phyloP scores from a whole-genome alignment of 2,329 filamentous ascomycete species.

The Ustulina deusta region DNA sequence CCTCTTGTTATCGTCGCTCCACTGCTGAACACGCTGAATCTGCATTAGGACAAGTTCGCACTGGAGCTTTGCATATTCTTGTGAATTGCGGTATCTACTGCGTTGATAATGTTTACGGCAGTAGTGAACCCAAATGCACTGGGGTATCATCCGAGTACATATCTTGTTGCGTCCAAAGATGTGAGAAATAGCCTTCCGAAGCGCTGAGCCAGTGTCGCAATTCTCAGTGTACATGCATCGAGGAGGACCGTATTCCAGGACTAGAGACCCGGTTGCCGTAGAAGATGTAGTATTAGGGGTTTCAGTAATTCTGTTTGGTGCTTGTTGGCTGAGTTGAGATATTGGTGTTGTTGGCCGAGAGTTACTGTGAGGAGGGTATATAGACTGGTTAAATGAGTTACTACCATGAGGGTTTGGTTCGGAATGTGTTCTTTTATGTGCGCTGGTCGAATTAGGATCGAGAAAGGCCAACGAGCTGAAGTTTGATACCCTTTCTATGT shows the following conservation, averaged over 20 bases:
- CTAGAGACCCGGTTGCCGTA: too few relatives aligned
- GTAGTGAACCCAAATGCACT: constrained; percentile 77
- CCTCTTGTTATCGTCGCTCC: constrained; percentile 66
- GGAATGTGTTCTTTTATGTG: constrained; percentile 64
- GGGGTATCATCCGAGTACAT: constrained; percentile 77
- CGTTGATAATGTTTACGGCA: constrained; percentile 89
- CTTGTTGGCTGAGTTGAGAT: constrained; percentile 42
- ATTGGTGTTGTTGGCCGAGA: constrained; percentile 48
- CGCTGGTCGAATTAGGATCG: constrained; percentile 46
- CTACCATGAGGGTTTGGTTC: constrained; percentile 59
- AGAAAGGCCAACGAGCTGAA: constrained; percentile 36
- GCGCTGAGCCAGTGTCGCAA: constrained; percentile 70
- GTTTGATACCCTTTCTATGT: constrained; percentile 31
- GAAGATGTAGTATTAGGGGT: constrained; percentile 10
- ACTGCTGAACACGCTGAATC: constrained; percentile 71
- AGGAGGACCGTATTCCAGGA: too few relatives aligned
- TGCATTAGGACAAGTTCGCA: constrained; percentile 73
- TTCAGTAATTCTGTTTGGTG: constrained; percentile 41
- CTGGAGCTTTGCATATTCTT: constrained; percentile 71
- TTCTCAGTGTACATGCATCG: constrained; percentile 67
- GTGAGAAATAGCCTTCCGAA: constrained; percentile 82
- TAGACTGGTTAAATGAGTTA: constrained; percentile 39
- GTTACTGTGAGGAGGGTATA: constrained; percentile 43
- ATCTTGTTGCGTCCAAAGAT: constrained; percentile 87
- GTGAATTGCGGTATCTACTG: constrained; percentile 73